Evolutionary conservation across 257 asterid species (phyloP).

Genomic region (Knoxia roxburghii): DNA sequence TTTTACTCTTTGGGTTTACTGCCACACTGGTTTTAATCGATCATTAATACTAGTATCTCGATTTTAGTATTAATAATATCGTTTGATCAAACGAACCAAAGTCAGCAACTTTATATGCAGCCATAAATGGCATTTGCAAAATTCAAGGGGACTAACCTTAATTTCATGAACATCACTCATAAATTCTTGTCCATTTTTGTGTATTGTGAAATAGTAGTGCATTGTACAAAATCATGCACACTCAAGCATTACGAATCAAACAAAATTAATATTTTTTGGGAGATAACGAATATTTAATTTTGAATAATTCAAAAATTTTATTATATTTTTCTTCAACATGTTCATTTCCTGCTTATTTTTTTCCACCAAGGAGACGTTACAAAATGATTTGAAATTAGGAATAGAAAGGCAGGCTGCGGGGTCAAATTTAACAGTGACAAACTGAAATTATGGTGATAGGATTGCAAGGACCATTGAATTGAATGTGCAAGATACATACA

Average conservation of each 20-base stretch:
- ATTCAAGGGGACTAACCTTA: conserved; percentile 2
- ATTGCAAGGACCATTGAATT: conserved; percentile 3
- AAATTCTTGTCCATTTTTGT: not conserved
- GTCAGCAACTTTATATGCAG: not conserved
- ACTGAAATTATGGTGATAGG: not conserved
- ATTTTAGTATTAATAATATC: not conserved
- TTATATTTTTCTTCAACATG: too few relatives aligned
- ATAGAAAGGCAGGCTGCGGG: not conserved
- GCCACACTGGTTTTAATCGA: not conserved
- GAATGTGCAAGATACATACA: not conserved
- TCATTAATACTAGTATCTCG: too few relatives aligned
- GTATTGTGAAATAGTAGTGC: not conserved
- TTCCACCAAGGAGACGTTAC: too few relatives aligned
- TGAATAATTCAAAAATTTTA: too few relatives aligned
- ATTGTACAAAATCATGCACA: not conserved
- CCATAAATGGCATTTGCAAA: conserved; percentile 16
- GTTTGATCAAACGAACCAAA: not conserved
- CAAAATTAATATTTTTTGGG: too few relatives aligned
- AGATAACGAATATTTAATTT: too few relatives aligned
- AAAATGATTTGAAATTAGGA: not conserved
- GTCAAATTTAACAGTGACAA: conserved; percentile 10
- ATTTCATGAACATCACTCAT: too few relatives aligned
- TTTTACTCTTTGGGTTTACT: not conserved
- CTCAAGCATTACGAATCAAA: too few relatives aligned
- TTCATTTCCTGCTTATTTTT: too few relatives aligned